phyloP scores from a whole-genome alignment of 257 asterid species.

The Jacaranda mimosifolia region DNA sequence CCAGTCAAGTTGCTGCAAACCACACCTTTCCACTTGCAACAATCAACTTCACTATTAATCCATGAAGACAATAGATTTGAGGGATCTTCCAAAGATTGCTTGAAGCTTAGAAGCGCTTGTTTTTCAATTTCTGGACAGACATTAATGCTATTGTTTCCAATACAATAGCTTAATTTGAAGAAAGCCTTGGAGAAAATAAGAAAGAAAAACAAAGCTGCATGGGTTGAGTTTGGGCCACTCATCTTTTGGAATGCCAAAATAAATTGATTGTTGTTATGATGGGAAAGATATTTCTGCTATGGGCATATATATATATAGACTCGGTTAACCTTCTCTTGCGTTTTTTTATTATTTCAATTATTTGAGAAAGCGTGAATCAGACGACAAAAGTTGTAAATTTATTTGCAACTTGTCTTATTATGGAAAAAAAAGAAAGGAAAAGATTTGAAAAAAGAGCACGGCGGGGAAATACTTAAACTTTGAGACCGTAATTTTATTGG shows the following conservation, averaged over 20 bases:
- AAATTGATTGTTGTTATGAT: background rate
- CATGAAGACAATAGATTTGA: slow-evolving; percentile 18
- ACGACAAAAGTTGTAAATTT: no score
- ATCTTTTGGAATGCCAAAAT: background rate
- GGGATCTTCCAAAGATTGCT: slow-evolving; percentile 27
- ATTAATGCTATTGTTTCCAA: background rate
- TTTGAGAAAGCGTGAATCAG: no score
- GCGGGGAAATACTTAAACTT: no score
- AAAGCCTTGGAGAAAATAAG: background rate
- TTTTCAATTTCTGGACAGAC: slow-evolving; percentile 28
- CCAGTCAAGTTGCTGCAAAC: slow-evolving; percentile 28
- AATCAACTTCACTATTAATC: slow-evolving; percentile 24
- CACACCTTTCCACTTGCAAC: slow-evolving; percentile 34
- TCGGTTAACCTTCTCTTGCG: background rate
- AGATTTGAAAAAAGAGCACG: no score
- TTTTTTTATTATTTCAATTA: no score
- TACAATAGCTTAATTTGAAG: slow-evolving; percentile 3
- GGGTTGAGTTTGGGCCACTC: background rate
- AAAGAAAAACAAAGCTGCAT: background rate
- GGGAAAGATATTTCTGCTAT: background rate
- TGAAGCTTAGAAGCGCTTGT: no score
- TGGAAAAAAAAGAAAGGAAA: background rate
- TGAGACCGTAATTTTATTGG: no score
- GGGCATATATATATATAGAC: background rate
- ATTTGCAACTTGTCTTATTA: background rate